Evolutionary conservation across 106 monocot species (phyloP), one percentile per base, ranked within the genome.

Genomic region (Iris macrosiphon): DNA sequence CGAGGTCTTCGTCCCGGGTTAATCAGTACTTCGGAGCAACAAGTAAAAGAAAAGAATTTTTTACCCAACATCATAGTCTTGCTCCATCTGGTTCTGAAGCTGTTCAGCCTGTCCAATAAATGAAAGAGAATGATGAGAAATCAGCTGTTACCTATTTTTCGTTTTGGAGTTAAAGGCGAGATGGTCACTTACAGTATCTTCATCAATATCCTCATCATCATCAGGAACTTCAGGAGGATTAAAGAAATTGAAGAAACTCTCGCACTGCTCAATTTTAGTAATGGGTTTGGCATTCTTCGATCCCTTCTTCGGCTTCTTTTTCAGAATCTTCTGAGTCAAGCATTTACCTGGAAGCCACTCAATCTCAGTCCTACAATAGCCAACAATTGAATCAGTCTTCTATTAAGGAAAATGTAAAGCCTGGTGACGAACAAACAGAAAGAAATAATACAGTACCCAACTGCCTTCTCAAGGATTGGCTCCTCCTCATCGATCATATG

Each of bases 211-310:
- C 7, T 72, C 81, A 40, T 81, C 78, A 35, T 91, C 85, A 7
- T 70, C 78, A 40, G 91, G 91, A 39, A 85, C 67, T 56, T 70
- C 61, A 6, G 91, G 91, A 19, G 91, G 91, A 62, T 60, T 82
- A 61, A 91, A 91, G 72, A 91, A 85, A 63, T 91, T 81, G 46
- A 91, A 91, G 45, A 91, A 91, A 35, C 91, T 91, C 11, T 85
- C 75, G 52, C 79, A 85, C 11, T 56, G 47, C 55, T 85, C 85
- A 10, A 72, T 82, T 62, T 91, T 85, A 0, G 79, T 91, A 42
- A 79, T 76, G 41, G 79, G 78, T 31, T 83, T 83, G 25, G 70
- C 22, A 19, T 74, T 80, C 64, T 83, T 80, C 16, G 76, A 70
- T 19, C 83, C 83, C 71, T 80, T 83, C 68, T 77, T 83, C 21